phyloP scores from a whole-genome alignment of 495 filamentous ascomycete genomes.

The Tetracladium setigerum region DNA sequence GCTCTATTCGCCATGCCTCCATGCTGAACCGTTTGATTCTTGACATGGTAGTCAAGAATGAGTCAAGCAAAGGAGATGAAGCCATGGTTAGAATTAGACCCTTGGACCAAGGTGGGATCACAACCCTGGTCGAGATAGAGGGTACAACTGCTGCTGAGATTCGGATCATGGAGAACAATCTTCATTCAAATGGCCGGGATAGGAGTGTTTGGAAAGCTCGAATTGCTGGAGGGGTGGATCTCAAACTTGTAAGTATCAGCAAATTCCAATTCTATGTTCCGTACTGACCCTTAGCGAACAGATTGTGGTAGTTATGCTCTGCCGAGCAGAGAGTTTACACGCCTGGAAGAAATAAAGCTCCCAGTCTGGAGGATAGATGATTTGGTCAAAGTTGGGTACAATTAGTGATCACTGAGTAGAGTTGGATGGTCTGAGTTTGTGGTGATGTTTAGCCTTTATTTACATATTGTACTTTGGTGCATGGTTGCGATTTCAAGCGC shows the following conservation, averaged over 20 bases:
- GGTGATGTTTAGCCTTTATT: too few species aligned
- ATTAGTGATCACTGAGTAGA: too few species aligned
- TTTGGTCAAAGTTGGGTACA: too few species aligned
- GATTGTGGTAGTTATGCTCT: constrained; percentile 13
- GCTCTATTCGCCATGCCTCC: neutral
- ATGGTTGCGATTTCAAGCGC: too few species aligned
- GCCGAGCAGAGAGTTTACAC: constrained; percentile 14
- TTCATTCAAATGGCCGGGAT: neutral
- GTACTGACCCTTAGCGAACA: constrained; percentile 1
- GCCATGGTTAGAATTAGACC: constrained; percentile 4
- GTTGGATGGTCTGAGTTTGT: too few species aligned
- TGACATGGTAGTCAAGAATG: constrained; percentile 5
- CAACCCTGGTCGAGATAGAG: neutral
- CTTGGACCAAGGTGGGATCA: constrained; percentile 4
- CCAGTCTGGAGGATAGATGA: too few species aligned
- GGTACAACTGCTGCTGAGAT: constrained; percentile 7
- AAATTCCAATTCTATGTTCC: neutral
- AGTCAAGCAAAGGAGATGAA: constrained; percentile 3
- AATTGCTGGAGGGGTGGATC: constrained; percentile 12
- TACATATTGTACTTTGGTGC: too few species aligned
- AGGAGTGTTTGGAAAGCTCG: constrained; percentile 14
- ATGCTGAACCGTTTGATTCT: neutral
- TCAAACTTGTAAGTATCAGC: constrained; percentile 8
- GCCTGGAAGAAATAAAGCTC: constrained; percentile 7
- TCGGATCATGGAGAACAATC: constrained; percentile 6